These are phyloP conservation scores for Calycina herbarum DNA, from an alignment of 2,329 filamentous ascomycete species.

Conservation along the genomic window DNA sequence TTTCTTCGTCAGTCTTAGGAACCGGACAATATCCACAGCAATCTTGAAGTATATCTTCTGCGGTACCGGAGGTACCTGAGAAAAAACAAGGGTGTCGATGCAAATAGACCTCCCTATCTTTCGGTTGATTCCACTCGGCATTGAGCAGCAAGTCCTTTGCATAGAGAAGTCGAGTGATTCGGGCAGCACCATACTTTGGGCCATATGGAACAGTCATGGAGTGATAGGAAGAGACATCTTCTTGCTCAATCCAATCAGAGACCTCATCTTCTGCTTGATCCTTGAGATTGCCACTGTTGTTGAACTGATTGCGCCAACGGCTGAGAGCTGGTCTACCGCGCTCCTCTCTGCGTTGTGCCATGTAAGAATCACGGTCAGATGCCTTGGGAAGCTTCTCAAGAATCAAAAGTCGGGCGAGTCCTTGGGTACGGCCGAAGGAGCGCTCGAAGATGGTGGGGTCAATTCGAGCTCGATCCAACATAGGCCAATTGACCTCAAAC, in stretches of 20 bases:
- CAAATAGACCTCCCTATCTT: constrained; percentile 73
- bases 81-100: constrained; percentile 88
- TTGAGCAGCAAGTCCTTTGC: constrained; percentile 81
- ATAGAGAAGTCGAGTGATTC: constrained; percentile 80
- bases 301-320: constrained; percentile 43
- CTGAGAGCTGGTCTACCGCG: constrained; percentile 64
- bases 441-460: constrained; percentile 88
- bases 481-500: constrained; percentile 80
- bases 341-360: constrained; percentile 68
- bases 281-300: constrained; percentile 71
- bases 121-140: constrained; percentile 79
- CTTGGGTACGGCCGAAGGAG: constrained; percentile 72
- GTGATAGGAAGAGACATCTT: constrained; percentile 78
- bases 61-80: constrained; percentile 50
- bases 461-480: constrained; percentile 70
- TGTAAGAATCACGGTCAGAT: constrained; percentile 67
- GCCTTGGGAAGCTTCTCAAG: constrained; percentile 74
- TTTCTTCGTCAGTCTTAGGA: constrained; percentile 68
- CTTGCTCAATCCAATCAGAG: constrained; percentile 73
- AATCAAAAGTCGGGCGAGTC: constrained; percentile 76
- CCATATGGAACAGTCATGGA: constrained; percentile 74
- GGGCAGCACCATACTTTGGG: constrained; percentile 58
- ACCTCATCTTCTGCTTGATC: constrained; percentile 76
- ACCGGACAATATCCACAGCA: constrained; percentile 79
- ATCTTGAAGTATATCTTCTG: constrained; percentile 73